A percentile compares a stretch with the other conserved stretches of the same genome.
phyloP scores from a whole-genome alignment of 2,329 filamentous ascomycete species.

The Colletotrichum higginsianum region DNA sequence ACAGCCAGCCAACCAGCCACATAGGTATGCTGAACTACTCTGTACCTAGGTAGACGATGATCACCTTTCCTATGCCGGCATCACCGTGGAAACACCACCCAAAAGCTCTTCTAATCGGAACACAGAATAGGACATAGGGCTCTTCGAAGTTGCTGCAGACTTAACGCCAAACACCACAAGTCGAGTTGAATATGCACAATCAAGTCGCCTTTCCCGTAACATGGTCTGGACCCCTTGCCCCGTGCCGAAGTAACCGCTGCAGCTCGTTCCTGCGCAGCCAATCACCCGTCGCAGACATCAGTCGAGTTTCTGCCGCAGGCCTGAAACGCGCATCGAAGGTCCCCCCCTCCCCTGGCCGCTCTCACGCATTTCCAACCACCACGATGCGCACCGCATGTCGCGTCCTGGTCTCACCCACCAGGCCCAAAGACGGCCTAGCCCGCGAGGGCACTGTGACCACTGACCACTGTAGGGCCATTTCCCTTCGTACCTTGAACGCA shows the following conservation, averaged over 20 bases:
- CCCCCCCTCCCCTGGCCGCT: constrained; percentile 30
- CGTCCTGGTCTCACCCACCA: constrained; percentile 38
- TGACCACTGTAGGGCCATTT: constrained; percentile 39
- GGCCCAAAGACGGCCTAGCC: constrained; percentile 36
- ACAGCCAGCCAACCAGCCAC: background rate
- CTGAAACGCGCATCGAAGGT: constrained; percentile 40
- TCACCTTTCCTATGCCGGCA: constrained; percentile 7
- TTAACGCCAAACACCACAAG: background rate
- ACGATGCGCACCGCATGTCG: constrained; percentile 29
- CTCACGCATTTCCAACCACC: constrained; percentile 27
- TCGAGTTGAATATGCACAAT: background rate
- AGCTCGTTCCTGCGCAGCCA: constrained; percentile 31
- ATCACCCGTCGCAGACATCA: constrained; percentile 37
- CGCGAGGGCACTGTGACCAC: constrained; percentile 42
- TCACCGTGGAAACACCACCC: background rate
- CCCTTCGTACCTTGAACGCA: constrained; percentile 42
- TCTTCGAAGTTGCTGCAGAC: background rate
- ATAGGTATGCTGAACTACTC: constrained; percentile 11
- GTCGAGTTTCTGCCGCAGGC: constrained; percentile 47
- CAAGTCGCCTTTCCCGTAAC: background rate
- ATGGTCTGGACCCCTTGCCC: constrained; percentile 27
- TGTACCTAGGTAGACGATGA: background rate
- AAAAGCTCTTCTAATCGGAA: constrained; percentile 13
- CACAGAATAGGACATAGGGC: background rate
- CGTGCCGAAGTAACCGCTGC: constrained; percentile 38